A percentile compares a stretch with the other conserved stretches of the same genome.
Evolutionary conservation across 176 grass and related monocot species (phyloP).

Genomic region (Eremochloa ophiuroides): DNA sequence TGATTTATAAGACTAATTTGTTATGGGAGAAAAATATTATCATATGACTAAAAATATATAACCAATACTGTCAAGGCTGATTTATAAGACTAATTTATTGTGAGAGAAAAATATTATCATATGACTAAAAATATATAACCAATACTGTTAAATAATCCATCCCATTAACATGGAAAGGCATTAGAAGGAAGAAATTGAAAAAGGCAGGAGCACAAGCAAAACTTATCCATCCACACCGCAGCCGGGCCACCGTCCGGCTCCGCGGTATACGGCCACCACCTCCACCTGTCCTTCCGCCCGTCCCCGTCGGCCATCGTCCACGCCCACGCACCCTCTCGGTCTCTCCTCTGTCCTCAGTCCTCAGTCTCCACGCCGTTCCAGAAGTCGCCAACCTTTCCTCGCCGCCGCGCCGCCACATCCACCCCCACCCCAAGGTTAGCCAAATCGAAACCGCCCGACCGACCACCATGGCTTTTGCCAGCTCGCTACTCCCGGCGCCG

Average conservation of each 20-base stretch:
- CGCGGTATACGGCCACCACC: neutral
- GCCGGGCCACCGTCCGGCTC: neutral
- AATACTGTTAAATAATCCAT: no score
- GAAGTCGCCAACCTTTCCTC: constrained; percentile 20
- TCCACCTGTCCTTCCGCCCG: constrained; percentile 1
- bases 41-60: no score
- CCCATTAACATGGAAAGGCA: no score
- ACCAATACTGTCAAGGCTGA: no score
- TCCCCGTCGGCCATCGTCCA: constrained; percentile 29
- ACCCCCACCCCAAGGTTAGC: neutral
- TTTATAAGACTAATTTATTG: no score
- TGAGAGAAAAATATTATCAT: no score
- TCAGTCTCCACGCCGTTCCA: constrained; percentile 8
- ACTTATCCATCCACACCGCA: constrained; percentile 27
- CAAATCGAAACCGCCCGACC: neutral
- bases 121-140: no score
- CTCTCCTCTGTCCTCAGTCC: neutral
- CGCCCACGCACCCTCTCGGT: neutral
- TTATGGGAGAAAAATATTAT: no score
- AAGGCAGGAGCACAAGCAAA: no score
- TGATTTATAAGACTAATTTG: no score
- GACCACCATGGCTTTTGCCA: constrained; percentile 34
- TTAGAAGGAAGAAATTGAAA: no score
- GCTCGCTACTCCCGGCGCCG: constrained; percentile 21
- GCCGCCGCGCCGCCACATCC: constrained; percentile 1